A percentile compares a stretch with the other conserved stretches of the same genome.
Evolutionary conservation across 306 rosid species (phyloP).

Genomic region (Quercus engelmannii): DNA sequence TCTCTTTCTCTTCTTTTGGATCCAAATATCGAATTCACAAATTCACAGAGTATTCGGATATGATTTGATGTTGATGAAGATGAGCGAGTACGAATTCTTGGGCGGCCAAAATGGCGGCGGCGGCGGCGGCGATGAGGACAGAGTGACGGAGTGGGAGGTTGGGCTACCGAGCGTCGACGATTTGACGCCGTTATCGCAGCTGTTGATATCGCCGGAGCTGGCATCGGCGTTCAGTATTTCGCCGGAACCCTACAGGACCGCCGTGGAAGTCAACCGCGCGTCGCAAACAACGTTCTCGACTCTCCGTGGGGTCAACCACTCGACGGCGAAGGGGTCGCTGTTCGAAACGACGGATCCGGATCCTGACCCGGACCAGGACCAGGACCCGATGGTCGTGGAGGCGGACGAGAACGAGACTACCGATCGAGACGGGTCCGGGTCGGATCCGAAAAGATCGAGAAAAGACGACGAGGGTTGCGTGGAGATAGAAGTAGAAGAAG

Average conservation of each 20-base stretch:
- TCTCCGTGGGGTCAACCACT: slow-evolving; percentile 38
- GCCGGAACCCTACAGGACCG: slow-evolving; percentile 57
- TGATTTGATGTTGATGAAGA: slow-evolving; percentile 29
- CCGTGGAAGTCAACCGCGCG: slow-evolving; percentile 71
- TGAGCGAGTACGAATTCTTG: slow-evolving; percentile 34
- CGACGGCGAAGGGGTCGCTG: slow-evolving; percentile 21
- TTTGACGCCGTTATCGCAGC: slow-evolving; percentile 71
- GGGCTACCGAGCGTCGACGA: slow-evolving; percentile 66
- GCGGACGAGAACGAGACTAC: slow-evolving; percentile 33
- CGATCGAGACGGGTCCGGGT: slow-evolving; percentile 49
- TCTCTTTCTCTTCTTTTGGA: slow-evolving; percentile 8
- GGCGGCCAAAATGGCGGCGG: neutral
- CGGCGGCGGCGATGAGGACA: slow-evolving; percentile 34
- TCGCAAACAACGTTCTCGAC: slow-evolving; percentile 62
- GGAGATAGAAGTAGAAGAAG: slow-evolving; percentile 32
- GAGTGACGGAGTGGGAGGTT: slow-evolving; percentile 72
- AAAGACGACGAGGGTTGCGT: slow-evolving; percentile 48
- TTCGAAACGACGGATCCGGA: slow-evolving; percentile 1
- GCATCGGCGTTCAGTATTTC: slow-evolving; percentile 86
- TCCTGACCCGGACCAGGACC: slow-evolving; percentile 24
- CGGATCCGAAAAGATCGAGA: slow-evolving; percentile 56
- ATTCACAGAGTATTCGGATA: neutral
- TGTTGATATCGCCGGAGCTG: slow-evolving; percentile 64
- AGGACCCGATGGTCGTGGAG: slow-evolving; percentile 40
- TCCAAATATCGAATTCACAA: slow-evolving; percentile 4